Base-by-base conservation (phyloP, 1,139 yeast species). In the Diutina scorzettiae region DNA sequence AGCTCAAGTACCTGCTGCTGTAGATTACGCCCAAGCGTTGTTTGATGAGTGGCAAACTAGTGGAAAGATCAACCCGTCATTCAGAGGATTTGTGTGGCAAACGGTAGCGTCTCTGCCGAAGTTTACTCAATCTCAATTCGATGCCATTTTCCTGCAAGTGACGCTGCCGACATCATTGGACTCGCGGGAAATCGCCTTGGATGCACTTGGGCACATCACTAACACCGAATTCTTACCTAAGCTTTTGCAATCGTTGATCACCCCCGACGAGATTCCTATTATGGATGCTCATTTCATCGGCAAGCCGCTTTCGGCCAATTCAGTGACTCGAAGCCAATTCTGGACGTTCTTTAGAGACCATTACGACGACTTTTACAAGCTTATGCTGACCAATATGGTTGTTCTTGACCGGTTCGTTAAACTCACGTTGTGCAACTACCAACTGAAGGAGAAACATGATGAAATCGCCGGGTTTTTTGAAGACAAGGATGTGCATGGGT, bases 281-380 rank as follows among this genome's bases (percentile, higher is more conserved):
- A 84, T 83, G 84, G 86, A 83, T 55, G 67, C 76, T 21, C 82
- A 78, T 53, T 78, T 72, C 53, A 60, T 80, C 46, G 71, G 77
- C 1, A 60, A 60, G 14, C 63, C 78, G 17, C 60, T 81, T 40
- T 68, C 80, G 7, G 53, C 62, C 14, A 82, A 81, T 54, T 56
- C 70, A 8, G 55, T 53, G 3, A 66, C 78, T 1, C 73, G 79
- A 44, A 61, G 61, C 43, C 51, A 52, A 24, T 70, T 78, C 50
- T 78, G 86, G 82, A 51, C 60, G 2, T 81, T 63, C 51, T 64
- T 82, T 57, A 67, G 71, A 50, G 56, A 56, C 3, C 71, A 81
- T 54, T 81, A 80, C 64, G 64, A 59, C 29, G 59, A 52, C 5
- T 58, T 80, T 43, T 65, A 70, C 53, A 55, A 56, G 29, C 58